A percentile compares a stretch with the other conserved stretches of the same genome.
These are phyloP conservation scores for Conticribra weissflogii DNA, from an alignment of 108 stramenopile genomes.

Conservation along the genomic window DNA sequence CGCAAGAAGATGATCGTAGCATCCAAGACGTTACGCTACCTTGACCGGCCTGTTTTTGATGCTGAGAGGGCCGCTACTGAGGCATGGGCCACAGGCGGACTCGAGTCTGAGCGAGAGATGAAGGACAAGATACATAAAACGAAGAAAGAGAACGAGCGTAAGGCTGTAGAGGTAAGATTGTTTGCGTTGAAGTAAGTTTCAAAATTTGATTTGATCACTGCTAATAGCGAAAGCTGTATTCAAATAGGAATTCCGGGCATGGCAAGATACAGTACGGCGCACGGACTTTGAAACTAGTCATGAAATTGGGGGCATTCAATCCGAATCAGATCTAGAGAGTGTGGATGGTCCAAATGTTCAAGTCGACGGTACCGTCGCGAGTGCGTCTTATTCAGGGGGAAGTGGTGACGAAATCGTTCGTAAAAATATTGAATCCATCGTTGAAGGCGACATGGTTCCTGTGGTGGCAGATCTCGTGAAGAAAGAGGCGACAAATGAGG, in stretches of 20 bases:
- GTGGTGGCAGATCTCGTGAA: too few relatives aligned
- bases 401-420: too few relatives aligned
- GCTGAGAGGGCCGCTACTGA: constrained; percentile 58
- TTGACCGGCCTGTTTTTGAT: constrained; percentile 84
- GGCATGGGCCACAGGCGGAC: constrained; percentile 71
- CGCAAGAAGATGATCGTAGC: constrained; percentile 68
- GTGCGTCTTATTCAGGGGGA: too few relatives aligned
- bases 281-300: constrained; percentile 1
- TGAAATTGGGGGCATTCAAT: neutral
- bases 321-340: too few relatives aligned
- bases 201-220: neutral
- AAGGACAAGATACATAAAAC: constrained; percentile 39
- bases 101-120: constrained; percentile 51
- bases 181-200: neutral
- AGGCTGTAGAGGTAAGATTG: constrained; percentile 13
- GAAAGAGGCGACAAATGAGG: too few relatives aligned
- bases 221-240: too few relatives aligned
- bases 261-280: constrained; percentile 46
- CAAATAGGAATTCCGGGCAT: constrained; percentile 40
- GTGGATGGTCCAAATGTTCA: too few relatives aligned
- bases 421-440: too few relatives aligned
- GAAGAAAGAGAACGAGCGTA: constrained; percentile 37
- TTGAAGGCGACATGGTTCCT: too few relatives aligned
- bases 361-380: too few relatives aligned
- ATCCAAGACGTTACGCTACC: constrained; percentile 61